Conservation (phyloP, 306 rosid species). For the Abrus pulchellus region DNA sequence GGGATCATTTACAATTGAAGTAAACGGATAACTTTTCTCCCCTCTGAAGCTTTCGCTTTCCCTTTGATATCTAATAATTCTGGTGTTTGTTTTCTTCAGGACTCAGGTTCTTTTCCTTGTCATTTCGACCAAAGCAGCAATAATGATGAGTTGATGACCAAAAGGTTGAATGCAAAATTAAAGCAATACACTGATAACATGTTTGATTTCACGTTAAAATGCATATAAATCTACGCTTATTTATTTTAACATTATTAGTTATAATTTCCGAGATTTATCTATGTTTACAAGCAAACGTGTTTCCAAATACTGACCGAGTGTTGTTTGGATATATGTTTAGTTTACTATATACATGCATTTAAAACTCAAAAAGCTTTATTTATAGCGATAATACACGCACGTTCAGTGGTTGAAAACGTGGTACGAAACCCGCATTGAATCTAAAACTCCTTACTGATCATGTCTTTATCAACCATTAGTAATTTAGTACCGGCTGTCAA, state of each 20-base stretch:
- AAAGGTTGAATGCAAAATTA: neutral
- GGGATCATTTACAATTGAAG: neutral
- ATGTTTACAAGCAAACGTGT: too few relatives aligned
- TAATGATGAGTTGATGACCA: neutral
- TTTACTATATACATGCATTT: too few relatives aligned
- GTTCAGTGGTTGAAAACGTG: too few relatives aligned
- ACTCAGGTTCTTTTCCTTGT: neutral
- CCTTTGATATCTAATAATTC: slow-evolving; percentile 1
- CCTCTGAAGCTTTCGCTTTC: neutral
- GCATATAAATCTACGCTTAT: too few relatives aligned
- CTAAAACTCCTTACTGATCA: neutral
- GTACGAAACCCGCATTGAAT: neutral
- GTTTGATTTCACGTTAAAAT: too few relatives aligned
- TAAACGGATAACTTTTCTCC: neutral
- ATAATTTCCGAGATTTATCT: too few relatives aligned
- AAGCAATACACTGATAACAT: neutral
- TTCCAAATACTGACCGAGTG: too few relatives aligned
- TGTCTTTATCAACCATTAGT: neutral
- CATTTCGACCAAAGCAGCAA: neutral
- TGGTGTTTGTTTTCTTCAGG: neutral
- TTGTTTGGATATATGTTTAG: too few relatives aligned
- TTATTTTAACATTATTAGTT: too few relatives aligned
- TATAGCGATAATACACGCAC: too few relatives aligned
- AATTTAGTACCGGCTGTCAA: too few relatives aligned
- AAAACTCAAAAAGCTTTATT: too few relatives aligned